Evolutionary conservation across 2,329 filamentous ascomycete species (phyloP), one percentile per base, ranked within the genome.

Genomic region (Drechslera avenae): DNA sequence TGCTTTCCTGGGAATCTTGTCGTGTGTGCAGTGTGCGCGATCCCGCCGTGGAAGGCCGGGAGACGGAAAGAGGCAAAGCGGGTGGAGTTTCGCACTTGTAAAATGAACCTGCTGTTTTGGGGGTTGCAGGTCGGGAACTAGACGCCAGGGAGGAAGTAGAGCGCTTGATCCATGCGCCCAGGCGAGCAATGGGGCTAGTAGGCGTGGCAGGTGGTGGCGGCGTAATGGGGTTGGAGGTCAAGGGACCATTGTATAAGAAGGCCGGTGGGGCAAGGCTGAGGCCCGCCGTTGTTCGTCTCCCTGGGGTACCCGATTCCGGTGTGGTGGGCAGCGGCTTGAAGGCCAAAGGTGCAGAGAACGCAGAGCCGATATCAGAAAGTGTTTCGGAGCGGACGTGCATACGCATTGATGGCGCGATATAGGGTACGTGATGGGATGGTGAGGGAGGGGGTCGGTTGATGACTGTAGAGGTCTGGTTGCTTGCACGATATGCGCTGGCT

Each of bases 301-400:
- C 13, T 2, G 51, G 35, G 3, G 46, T 41, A 8, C 21, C 46
- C 17, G 46, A 19, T 10, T 59, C 45, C 4, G 58, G 63, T 21
- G 59, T 56, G 9, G 51, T 54, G 2, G 69, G 64, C 4, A 68
- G 54, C 1, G 66, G 59, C 44, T 68, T 71, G 49, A 45, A 59
- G 18, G 46, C 56, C 0, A 75, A 57, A 0, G 77, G 76, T 3
- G 71, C 67, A 4, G 76, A 78, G 52, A 80, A 76, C 0, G 74
- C 77, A 21, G 75, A 78, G 17, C 77, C 78, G 35, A 79, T 80
- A 31, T 78, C 76, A 4, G 68, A 75, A n/a, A 80, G 72, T 0
- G 78, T 79, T 52, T 79, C 73, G 4, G 75, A 76, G 49, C 78
- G 71, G 13, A 76, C 77, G n/a, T 73, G 71, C 56, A 79, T 72